Evolutionary conservation across 169 alveolate genomes (phyloP).

Genomic region (Eimeria maxima): DNA sequence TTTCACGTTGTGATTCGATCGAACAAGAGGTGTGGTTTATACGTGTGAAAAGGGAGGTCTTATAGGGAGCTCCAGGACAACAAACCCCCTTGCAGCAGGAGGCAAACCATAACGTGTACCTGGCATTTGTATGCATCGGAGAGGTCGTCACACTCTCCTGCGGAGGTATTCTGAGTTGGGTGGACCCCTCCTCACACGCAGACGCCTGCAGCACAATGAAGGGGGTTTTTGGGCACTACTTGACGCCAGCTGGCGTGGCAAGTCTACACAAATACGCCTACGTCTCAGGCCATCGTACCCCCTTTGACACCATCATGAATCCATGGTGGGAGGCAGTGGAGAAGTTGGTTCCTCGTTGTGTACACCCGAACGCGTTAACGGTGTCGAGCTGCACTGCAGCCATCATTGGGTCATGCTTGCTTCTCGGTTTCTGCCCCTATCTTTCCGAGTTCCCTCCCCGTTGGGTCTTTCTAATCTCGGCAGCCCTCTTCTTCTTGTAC

Average conservation of each 20-base stretch:
- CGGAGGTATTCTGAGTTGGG: background rate
- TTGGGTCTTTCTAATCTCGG: slow-evolving; percentile 73
- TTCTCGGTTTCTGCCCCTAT: slow-evolving; percentile 45
- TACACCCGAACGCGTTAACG: slow-evolving; percentile 80
- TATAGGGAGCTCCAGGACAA: background rate
- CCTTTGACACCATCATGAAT: slow-evolving; percentile 67
- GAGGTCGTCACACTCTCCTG: background rate
- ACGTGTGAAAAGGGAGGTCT: background rate
- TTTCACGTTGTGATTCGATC: background rate
- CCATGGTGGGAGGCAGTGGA: slow-evolving; percentile 82
- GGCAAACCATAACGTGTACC: background rate
- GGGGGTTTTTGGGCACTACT: slow-evolving; percentile 78
- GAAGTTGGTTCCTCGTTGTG: slow-evolving; percentile 32
- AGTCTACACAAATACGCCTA: slow-evolving; percentile 75
- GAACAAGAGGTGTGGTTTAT: background rate
- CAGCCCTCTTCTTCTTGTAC: slow-evolving; percentile 70
- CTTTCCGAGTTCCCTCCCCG: slow-evolving; percentile 77
- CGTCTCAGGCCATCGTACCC: slow-evolving; percentile 76
- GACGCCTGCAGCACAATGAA: slow-evolving; percentile 10
- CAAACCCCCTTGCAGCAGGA: background rate
- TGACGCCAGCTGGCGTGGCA: slow-evolving; percentile 72
- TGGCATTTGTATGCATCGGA: background rate
- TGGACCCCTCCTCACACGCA: background rate
- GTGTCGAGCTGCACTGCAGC: slow-evolving; percentile 62
- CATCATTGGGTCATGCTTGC: slow-evolving; percentile 27